These are phyloP conservation scores for Hericium coralloides DNA, from an alignment of 768 basidiomycete genomes.

Conservation along the genomic window DNA sequence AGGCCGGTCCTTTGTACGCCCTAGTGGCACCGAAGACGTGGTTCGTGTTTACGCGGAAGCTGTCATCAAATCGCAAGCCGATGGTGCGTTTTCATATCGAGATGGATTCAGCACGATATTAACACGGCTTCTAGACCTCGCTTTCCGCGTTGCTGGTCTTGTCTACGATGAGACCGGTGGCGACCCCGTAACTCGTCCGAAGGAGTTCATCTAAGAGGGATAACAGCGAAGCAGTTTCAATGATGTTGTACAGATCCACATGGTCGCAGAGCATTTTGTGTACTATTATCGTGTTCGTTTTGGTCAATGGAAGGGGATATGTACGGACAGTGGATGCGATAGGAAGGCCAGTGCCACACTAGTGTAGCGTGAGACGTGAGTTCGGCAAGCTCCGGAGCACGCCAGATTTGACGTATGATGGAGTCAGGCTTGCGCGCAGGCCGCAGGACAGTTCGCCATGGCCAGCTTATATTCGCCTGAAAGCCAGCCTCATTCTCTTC, in stretches of 20 bases:
- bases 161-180: conserved; percentile 80
- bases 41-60: conserved; percentile 98
- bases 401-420: not conserved
- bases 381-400: not conserved
- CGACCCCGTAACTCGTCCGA: conserved; percentile 67
- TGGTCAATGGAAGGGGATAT: too few relatives aligned
- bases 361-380: too few relatives aligned
- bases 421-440: not conserved
- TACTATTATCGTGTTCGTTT: too few relatives aligned
- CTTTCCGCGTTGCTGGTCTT: conserved; percentile 75
- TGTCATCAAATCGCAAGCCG: conserved; percentile 57
- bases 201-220: conserved; percentile 58
- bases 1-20: conserved; percentile 89
- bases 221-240: too few relatives aligned
- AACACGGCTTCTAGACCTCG: conserved; percentile 48
- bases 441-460: not conserved
- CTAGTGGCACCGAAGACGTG: conserved; percentile 97
- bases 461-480: not conserved
- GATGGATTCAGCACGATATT: conserved; percentile 3
- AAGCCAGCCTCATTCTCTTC: not conserved
- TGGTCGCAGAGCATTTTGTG: too few relatives aligned
- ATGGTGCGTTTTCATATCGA: conserved; percentile 50
- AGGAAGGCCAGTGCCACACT: conserved; percentile 3
- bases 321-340: too few relatives aligned
- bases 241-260: too few relatives aligned